phyloP scores from a whole-genome alignment of 2,329 filamentous ascomycete species.

The Lachnellula subtilissima region DNA sequence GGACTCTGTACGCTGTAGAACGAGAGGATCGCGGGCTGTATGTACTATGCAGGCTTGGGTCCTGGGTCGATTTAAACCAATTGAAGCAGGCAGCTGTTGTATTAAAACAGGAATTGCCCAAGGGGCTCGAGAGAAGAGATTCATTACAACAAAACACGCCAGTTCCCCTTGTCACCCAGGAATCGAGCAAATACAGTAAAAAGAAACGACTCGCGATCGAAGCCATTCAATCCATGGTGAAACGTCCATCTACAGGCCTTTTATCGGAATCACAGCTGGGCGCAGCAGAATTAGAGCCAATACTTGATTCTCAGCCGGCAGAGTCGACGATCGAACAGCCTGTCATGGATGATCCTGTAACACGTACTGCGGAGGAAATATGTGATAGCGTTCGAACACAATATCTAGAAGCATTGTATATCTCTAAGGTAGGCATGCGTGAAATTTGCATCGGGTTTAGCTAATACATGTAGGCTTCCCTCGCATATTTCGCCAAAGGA shows the following conservation, averaged over 20 bases:
- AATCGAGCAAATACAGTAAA: constrained; percentile 35
- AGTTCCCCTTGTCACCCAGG: constrained; percentile 10
- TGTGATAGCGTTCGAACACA: constrained; percentile 54
- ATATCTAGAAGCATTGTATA: constrained; percentile 57
- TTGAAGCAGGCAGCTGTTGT: constrained; percentile 48
- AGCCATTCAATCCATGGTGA: constrained; percentile 57
- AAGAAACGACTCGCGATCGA: constrained; percentile 57
- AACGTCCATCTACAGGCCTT: constrained; percentile 34
- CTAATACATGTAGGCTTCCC: constrained; percentile 58
- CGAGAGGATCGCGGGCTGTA: constrained; percentile 57
- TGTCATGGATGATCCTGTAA: constrained; percentile 6
- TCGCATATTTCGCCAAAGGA: constrained; percentile 81
- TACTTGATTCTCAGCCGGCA: constrained; percentile 4
- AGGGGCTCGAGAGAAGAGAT: constrained; percentile 17
- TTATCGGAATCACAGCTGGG: constrained; percentile 15
- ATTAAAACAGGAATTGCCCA: constrained; percentile 34
- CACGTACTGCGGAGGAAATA: constrained; percentile 44
- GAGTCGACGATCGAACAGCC: not conserved
- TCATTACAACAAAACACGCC: not conserved
- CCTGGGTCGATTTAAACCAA: constrained; percentile 57
- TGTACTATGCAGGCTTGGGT: constrained; percentile 61
- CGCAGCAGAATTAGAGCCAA: constrained; percentile 4
- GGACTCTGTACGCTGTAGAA: constrained; percentile 59
- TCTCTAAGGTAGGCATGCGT: constrained; percentile 51
- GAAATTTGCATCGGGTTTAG: constrained; percentile 31